These are phyloP conservation scores for Oidiodendron maius DNA, from an alignment of 495 filamentous ascomycete genomes.

Conservation along the genomic window DNA sequence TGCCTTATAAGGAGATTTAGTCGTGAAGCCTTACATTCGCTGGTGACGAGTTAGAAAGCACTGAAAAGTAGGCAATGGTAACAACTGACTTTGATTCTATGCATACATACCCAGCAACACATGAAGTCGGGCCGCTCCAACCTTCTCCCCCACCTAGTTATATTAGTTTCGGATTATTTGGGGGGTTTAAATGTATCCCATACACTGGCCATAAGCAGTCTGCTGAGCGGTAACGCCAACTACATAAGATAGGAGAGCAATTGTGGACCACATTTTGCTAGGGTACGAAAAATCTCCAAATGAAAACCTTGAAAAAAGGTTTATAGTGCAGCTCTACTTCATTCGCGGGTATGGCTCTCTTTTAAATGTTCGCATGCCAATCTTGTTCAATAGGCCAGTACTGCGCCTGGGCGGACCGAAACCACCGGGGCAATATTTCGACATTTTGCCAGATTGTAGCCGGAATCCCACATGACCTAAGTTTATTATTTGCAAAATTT, in stretches of 20 bases:
- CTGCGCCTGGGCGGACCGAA: conserved; percentile 12
- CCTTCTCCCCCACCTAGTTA: conserved; percentile 16
- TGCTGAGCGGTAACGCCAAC: conserved; percentile 9
- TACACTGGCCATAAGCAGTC: conserved; percentile 17
- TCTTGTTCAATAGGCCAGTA: not conserved
- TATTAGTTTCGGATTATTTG: not conserved
- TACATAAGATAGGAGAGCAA: not conserved
- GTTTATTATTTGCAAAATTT: too few species aligned
- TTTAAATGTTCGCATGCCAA: not conserved
- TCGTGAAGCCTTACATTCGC: conserved; percentile 9
- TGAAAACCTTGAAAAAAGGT: not conserved
- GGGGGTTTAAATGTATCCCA: not conserved
- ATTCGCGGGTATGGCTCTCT: not conserved
- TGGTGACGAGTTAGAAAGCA: conserved; percentile 1
- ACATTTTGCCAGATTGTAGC: conserved; percentile 19
- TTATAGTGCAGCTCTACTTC: not conserved
- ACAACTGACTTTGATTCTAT: conserved; percentile 7
- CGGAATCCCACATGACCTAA: too few species aligned
- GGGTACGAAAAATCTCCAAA: not conserved
- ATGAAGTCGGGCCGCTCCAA: conserved; percentile 19
- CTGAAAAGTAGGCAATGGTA: not conserved
- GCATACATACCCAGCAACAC: conserved; percentile 19
- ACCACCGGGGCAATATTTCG: conserved; percentile 12
- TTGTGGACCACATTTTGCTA: conserved; percentile 6
- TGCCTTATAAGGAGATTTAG: not conserved